Evolutionary conservation across 352 stramenopile genomes (phyloP).

Genomic region (Phytophthora chlamydospora): DNA sequence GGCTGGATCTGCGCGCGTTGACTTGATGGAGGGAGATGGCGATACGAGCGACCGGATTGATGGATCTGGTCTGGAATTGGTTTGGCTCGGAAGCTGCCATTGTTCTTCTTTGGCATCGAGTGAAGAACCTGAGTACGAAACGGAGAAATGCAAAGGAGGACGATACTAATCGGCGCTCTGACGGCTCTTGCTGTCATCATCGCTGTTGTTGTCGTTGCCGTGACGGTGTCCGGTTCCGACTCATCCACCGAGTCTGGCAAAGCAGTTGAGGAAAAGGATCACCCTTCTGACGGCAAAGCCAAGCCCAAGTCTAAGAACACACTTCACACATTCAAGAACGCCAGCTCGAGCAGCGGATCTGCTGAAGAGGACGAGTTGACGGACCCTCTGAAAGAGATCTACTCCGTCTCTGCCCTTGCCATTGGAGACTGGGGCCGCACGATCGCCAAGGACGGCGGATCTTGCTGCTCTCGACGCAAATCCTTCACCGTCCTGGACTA

Average conservation of each 20-base stretch:
- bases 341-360: conserved; percentile 24
- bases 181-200: conserved; percentile 50
- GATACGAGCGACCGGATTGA: background rate
- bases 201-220: conserved; percentile 45
- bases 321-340: conserved; percentile 28
- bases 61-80: background rate
- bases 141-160: conserved; percentile 29
- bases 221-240: conserved; percentile 46
- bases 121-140: too few relatives aligned
- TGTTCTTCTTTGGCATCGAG: too few relatives aligned
- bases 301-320: conserved; percentile 12
- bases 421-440: conserved; percentile 84
- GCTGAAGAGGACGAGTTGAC: conserved; percentile 41
- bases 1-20: background rate
- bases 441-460: conserved; percentile 58
- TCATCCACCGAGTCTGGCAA: conserved; percentile 25
- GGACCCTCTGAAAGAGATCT: conserved; percentile 44
- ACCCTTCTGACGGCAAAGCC: background rate
- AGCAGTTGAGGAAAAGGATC: background rate
- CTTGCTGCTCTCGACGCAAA: conserved; percentile 66
- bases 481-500: conserved; percentile 68
- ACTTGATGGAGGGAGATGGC: conserved; percentile 5
- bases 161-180: conserved; percentile 42
- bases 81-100: too few relatives aligned
- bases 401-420: conserved; percentile 59